Conservation (phyloP, 2,329 filamentous ascomycete species). For the Fusarium stilboides region DNA sequence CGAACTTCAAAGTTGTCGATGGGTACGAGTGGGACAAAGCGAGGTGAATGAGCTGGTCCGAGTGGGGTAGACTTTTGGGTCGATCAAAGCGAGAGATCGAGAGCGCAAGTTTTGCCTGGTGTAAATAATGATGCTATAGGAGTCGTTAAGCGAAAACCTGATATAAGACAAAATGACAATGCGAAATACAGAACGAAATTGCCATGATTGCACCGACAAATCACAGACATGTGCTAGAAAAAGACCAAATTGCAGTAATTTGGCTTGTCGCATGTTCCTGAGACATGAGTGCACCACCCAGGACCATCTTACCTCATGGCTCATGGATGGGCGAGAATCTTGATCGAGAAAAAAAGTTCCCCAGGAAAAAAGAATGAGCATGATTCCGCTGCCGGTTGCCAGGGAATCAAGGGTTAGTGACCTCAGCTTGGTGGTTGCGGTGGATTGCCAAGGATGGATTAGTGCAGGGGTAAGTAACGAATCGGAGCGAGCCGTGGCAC, state of each 20-base stretch:
- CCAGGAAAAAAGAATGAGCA: slow-evolving; percentile 27
- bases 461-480: slow-evolving; percentile 38
- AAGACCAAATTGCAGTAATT: slow-evolving; percentile 2
- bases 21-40: slow-evolving; percentile 31
- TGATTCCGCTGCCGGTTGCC: slow-evolving; percentile 41
- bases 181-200: slow-evolving; percentile 16
- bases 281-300: slow-evolving; percentile 33
- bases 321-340: slow-evolving; percentile 7
- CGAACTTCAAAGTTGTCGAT: slow-evolving; percentile 14
- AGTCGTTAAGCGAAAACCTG: slow-evolving; percentile 32
- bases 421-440: slow-evolving; percentile 32
- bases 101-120: slow-evolving; percentile 15
- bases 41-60: slow-evolving; percentile 20
- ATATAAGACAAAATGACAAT: slow-evolving; percentile 24
- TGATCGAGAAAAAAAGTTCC: slow-evolving; percentile 37
- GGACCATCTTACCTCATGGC: slow-evolving; percentile 1
- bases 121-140: slow-evolving; percentile 6
- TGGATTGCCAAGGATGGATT: slow-evolving; percentile 30
- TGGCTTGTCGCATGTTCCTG: slow-evolving; percentile 15
- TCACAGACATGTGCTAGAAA: not conserved
- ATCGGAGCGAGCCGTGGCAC: slow-evolving; percentile 34
- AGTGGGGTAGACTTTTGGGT: slow-evolving; percentile 24
- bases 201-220: slow-evolving; percentile 1
- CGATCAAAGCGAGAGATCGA: slow-evolving; percentile 4
- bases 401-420: slow-evolving; percentile 39